Base-by-base conservation (phyloP, 2,329 filamentous ascomycete genomes). In the Gremmenia infestans region DNA sequence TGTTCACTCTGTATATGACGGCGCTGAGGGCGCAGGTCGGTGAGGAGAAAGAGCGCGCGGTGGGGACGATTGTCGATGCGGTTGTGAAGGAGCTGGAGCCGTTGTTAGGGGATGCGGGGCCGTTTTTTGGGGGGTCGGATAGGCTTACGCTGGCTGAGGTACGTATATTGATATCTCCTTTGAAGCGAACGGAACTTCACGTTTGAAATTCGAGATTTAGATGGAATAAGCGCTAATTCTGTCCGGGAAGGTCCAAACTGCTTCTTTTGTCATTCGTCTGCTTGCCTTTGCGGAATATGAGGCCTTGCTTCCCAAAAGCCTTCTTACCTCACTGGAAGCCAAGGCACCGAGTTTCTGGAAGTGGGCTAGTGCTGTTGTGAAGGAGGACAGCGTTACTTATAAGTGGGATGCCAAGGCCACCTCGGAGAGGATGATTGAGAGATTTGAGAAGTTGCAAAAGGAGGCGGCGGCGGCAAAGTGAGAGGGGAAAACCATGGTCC, bases 91-190 rank as follows among this genome's bases (percentile, higher is more conserved):
- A 93, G 65, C 73, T 94, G 54, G 89, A 92, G 72, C 88, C 88
- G 1, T 72, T 90, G 39, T 73, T 95, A 25, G 67, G 69, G 2
- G 74, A 77, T 52, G 78, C 78, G 0, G 73, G 68, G 2, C 85
- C 85, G 0, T 89, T 83, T 70, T 88, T 87, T 67, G 82, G 81
- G 2, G 86, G 85, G 0, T 82, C 78, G 51, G 74, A 80, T 19
- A 82, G 74, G 67, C 67, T 91, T 42, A 93, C 88, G 0, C 71
- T 91, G 37, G 89, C 85, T 11, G 90, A 94, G 81, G 88, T 89
- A 72, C 58, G 73, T 28, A 36, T 50, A 47, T 22, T n/a, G n/a
- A 12, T 36, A 17, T 36, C 15, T n/a, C 52, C 19, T 39, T 23
- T 32, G 28, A 32, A 32, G 9, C 3, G 8, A 32, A 32, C 8